Evolutionary conservation across 164 flowering plant genomes (phyloP).

Genomic region (Sedum album): DNA sequence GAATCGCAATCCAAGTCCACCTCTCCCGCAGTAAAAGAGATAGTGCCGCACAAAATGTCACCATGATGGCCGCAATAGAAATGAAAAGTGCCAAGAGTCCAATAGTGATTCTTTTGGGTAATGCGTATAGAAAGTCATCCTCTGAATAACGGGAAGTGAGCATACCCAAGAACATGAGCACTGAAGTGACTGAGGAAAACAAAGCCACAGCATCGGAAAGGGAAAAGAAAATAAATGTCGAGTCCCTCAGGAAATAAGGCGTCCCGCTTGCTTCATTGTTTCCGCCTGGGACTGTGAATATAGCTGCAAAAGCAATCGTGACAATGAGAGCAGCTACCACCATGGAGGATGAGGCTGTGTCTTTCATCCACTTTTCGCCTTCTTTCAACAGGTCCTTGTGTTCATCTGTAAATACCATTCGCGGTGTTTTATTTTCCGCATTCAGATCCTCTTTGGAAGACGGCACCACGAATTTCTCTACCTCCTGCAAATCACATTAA

Average conservation of each 20-base stretch:
- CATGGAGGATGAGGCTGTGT: constrained; percentile 8
- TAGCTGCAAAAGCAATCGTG: constrained; percentile 10
- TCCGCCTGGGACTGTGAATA: constrained; percentile 12
- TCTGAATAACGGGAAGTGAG: constrained; percentile 13
- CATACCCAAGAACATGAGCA: constrained; percentile 12
- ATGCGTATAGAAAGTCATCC: constrained; percentile 12
- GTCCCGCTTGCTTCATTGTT: neutral
- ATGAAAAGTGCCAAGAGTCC: constrained; percentile 9
- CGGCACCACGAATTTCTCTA: constrained; percentile 9
- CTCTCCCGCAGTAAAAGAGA: neutral
- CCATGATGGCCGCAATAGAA: constrained; percentile 12
- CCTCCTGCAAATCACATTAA: constrained; percentile 3
- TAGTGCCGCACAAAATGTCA: constrained; percentile 10
- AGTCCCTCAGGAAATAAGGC: neutral
- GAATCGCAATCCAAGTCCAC: constrained; percentile 1
- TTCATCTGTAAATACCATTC: constrained; percentile 2
- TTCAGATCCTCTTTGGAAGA: neutral
- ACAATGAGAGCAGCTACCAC: constrained; percentile 15
- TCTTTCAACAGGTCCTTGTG: too few relatives aligned
- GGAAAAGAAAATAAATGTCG: constrained; percentile 5
- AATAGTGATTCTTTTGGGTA: constrained; percentile 5
- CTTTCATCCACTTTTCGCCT: too few relatives aligned
- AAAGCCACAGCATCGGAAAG: constrained; percentile 9
- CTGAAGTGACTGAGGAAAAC: constrained; percentile 5
- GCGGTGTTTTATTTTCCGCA: neutral